These are phyloP conservation scores for Begonia fuchsioides DNA, from an alignment of 306 rosid species.

Conservation along the genomic window DNA sequence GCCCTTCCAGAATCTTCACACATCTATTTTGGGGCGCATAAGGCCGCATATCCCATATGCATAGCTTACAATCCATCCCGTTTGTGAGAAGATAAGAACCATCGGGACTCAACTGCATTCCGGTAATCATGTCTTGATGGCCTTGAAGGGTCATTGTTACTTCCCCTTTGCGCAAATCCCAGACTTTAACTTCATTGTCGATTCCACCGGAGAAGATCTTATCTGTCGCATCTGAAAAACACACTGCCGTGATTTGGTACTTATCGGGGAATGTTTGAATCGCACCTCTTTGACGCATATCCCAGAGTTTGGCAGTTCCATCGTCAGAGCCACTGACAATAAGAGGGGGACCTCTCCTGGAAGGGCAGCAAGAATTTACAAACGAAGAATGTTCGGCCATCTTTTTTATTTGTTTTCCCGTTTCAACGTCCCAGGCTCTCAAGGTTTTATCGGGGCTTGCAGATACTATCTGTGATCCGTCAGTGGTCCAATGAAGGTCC, in stretches of 20 bases:
- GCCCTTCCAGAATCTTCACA: conserved; percentile 88
- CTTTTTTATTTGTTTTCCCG: conserved; percentile 81
- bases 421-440: conserved; percentile 93
- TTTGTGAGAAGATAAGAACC: conserved; percentile 93
- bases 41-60: conserved; percentile 97
- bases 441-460: conserved; percentile 89
- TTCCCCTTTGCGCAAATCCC: conserved; percentile 95
- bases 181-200: conserved; percentile 78
- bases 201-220: conserved; percentile 88
- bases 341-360: conserved; percentile 84
- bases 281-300: conserved; percentile 95
- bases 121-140: conserved; percentile 91
- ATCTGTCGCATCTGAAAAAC: conserved; percentile 95
- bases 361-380: conserved; percentile 85
- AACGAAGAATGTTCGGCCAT: conserved; percentile 91
- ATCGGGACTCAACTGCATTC: conserved; percentile 93
- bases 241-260: conserved; percentile 76
- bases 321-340: conserved; percentile 92
- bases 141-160: conserved; percentile 87
- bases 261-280: conserved; percentile 95
- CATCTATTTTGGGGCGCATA: conserved; percentile 93
- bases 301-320: conserved; percentile 94
- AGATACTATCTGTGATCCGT: conserved; percentile 72
- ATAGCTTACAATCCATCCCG: conserved; percentile 92
- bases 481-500: conserved; percentile 94